Percentiles rank a stretch among this genome's conserved stretches.
phyloP scores from a whole-genome alignment of 108 stramenopile genomes.

The Nannochloropsis oceanica region DNA sequence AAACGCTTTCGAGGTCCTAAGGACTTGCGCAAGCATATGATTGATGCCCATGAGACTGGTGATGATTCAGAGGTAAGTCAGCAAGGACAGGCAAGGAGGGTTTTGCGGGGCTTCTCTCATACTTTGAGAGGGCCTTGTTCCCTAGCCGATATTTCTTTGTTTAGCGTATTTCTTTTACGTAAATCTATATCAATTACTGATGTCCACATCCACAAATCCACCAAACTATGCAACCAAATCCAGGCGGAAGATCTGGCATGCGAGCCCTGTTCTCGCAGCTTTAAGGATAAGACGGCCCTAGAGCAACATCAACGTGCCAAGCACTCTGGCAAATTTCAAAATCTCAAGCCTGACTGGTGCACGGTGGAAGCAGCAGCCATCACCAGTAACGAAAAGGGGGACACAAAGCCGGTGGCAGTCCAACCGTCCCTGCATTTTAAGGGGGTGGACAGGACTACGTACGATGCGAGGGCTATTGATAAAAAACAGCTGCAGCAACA shows the following conservation, averaged over 20 bases:
- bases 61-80: too few species aligned
- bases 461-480: not conserved
- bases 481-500: not conserved
- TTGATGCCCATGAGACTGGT: not conserved
- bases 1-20: not conserved
- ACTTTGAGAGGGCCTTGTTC: not conserved
- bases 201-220: slow-evolving; percentile 13
- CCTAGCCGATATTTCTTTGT: not conserved
- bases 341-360: slow-evolving; percentile 28
- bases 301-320: slow-evolving; percentile 17
- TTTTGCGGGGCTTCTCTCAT: not conserved
- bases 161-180: slow-evolving; percentile 4
- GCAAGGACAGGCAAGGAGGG: not conserved
- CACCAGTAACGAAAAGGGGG: not conserved
- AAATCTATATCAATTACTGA: not conserved
- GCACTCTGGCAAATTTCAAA: slow-evolving; percentile 2
- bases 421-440: not conserved
- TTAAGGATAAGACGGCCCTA: slow-evolving; percentile 6
- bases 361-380: not conserved
- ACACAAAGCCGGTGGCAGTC: not conserved
- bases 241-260: not conserved
- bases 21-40: not conserved
- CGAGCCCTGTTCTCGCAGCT: slow-evolving; percentile 5
- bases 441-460: not conserved
- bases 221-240: not conserved